phyloP scores from a whole-genome alignment of 768 basidiomycete species.

The Holtermannia corniformis region DNA sequence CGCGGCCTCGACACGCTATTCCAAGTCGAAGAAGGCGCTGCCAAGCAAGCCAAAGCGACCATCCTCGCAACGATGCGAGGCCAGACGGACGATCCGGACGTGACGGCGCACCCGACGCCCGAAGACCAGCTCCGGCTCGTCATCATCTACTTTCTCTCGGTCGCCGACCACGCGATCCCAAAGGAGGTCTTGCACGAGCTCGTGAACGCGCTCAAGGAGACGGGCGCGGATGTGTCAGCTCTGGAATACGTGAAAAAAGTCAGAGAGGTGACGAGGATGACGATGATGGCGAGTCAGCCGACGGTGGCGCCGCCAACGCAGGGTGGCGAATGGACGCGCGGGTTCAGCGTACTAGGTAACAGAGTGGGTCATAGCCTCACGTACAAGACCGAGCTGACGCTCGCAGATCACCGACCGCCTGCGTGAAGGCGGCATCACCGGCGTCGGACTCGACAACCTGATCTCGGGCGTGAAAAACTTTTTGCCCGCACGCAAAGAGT shows the following conservation, averaged over 20 bases:
- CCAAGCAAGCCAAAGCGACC: constrained; percentile 70
- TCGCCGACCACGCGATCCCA: constrained; percentile 64
- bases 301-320: constrained; percentile 50
- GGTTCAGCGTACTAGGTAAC: constrained; percentile 84
- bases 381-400: background rate
- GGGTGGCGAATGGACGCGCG: constrained; percentile 82
- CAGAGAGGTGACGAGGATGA: constrained; percentile 88
- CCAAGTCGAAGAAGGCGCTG: constrained; percentile 83
- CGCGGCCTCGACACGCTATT: constrained; percentile 95
- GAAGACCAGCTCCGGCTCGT: constrained; percentile 87
- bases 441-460: constrained; percentile 67
- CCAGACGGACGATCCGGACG: constrained; percentile 48
- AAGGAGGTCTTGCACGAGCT: constrained; percentile 84
- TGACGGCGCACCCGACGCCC: constrained; percentile 55
- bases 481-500: constrained; percentile 79
- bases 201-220: constrained; percentile 72
- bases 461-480: constrained; percentile 98
- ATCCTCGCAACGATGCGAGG: constrained; percentile 80
- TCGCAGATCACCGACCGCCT: constrained; percentile 77
- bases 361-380: constrained; percentile 51
- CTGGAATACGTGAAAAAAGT: constrained; percentile 87
- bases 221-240: constrained; percentile 62
- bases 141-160: constrained; percentile 88
- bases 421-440: constrained; percentile 71
- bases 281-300: constrained; percentile 55